These are phyloP conservation scores for Arabis hirsuta DNA, from an alignment of 345 rosid species.

Conservation along the genomic window DNA sequence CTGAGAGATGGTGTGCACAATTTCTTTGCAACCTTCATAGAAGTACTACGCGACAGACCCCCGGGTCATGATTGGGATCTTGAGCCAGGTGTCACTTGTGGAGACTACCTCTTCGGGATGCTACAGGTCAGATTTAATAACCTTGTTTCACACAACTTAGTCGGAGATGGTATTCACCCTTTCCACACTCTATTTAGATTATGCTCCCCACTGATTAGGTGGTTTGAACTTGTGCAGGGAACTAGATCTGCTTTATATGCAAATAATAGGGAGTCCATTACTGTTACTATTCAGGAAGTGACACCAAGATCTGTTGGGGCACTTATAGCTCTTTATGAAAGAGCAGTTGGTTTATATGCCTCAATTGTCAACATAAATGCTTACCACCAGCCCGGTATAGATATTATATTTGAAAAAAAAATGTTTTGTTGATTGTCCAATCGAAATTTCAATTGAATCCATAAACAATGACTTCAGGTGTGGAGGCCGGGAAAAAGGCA, in stretches of 20 bases:
- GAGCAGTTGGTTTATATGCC: constrained; percentile 97
- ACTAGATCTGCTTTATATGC: constrained; percentile 95
- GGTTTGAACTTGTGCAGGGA: constrained; percentile 61
- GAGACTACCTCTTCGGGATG: constrained; percentile 98
- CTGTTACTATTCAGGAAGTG: constrained; percentile 90
- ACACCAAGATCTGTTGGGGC: constrained; percentile 93
- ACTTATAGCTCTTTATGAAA: constrained; percentile 88
- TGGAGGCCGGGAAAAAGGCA: constrained; percentile 98
- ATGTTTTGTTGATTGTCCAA: constrained; percentile 2
- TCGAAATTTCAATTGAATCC: constrained; percentile 12
- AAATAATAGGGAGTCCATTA: constrained; percentile 84
- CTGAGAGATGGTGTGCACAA: constrained; percentile 98
- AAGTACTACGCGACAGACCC: constrained; percentile 91
- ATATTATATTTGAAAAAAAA: not conserved
- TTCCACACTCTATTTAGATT: constrained; percentile 12
- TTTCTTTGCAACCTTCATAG: constrained; percentile 96
- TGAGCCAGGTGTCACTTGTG: constrained; percentile 99
- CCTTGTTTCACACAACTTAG: constrained; percentile 2
- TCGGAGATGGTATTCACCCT: constrained; percentile 19
- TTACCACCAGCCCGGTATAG: constrained; percentile 93
- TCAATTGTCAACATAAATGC: constrained; percentile 85
- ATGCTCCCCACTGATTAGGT: constrained; percentile 22
- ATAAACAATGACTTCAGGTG: constrained; percentile 56
- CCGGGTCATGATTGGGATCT: constrained; percentile 99
- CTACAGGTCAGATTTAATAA: constrained; percentile 65